These are phyloP conservation scores for Chrysosporium keratinophilum DNA, from an alignment of 2,329 filamentous ascomycete genomes.

Conservation along the genomic window DNA sequence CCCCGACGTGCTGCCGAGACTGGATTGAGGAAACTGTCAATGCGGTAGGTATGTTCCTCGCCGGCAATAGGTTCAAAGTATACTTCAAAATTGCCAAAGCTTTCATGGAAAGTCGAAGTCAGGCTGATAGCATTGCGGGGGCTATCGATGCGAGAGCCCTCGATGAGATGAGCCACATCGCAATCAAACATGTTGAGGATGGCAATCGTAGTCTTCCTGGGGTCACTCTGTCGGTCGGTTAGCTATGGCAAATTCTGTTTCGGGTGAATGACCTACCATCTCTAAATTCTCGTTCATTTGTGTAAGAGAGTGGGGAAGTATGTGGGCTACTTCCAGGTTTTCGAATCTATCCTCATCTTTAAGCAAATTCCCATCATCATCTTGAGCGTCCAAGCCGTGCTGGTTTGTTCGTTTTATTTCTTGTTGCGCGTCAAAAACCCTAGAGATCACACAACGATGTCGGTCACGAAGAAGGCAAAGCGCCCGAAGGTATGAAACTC, in stretches of 20 bases:
- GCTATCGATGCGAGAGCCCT: conserved; percentile 33
- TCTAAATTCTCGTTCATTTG: conserved; percentile 10
- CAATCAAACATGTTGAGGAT: conserved; percentile 37
- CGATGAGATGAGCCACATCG: conserved; percentile 28
- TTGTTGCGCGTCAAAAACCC: conserved; percentile 16
- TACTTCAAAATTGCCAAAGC: conserved; percentile 22
- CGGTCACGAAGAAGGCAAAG: conserved; percentile 17
- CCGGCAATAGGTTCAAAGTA: conserved; percentile 10
- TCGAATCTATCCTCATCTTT: background rate
- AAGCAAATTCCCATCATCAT: conserved; percentile 15
- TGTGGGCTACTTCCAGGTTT: conserved; percentile 17
- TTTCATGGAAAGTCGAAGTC: conserved; percentile 19
- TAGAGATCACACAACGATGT: conserved; percentile 18
- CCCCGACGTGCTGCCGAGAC: background rate
- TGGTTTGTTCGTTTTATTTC: conserved; percentile 10
- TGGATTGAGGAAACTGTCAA: background rate
- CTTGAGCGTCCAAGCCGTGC: conserved; percentile 12
- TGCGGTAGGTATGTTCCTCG: conserved; percentile 1
- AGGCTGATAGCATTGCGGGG: conserved; percentile 34
- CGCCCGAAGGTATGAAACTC: conserved; percentile 7
- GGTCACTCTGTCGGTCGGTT: conserved; percentile 17
- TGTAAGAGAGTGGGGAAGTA: conserved; percentile 18
- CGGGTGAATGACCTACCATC: conserved; percentile 13
- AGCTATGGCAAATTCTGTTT: background rate
- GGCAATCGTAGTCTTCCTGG: conserved; percentile 26